phyloP scores from a whole-genome alignment of 2,329 filamentous ascomycete genomes.

The Cladosporium sp. region DNA sequence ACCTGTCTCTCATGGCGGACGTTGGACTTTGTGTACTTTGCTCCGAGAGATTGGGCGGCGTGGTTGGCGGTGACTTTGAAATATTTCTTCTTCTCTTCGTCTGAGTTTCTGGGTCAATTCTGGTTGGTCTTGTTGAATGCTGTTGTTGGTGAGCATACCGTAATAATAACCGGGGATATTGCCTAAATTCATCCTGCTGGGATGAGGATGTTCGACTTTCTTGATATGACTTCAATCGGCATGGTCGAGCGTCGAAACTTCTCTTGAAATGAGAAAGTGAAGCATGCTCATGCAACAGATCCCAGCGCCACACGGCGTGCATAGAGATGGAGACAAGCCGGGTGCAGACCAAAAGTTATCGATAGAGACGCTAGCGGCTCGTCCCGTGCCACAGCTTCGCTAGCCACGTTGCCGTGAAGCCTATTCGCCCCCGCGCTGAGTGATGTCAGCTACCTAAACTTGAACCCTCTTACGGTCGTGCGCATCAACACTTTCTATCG shows the following conservation, averaged over 20 bases:
- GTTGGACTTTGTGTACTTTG: conserved; percentile 40
- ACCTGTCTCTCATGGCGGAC: conserved; percentile 33
- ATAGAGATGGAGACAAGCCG: too few relatives aligned
- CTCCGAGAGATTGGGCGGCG: conserved; percentile 25
- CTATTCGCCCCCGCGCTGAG: neutral
- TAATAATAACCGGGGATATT: conserved; percentile 47
- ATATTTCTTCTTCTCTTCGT: conserved; percentile 46
- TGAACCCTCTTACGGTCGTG: neutral
- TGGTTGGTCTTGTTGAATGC: too few relatives aligned
- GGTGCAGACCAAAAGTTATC: too few relatives aligned
- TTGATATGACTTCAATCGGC: neutral
- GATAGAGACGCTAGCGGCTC: too few relatives aligned
- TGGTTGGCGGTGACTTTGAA: conserved; percentile 43
- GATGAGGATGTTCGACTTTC: neutral
- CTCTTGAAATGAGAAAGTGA: too few relatives aligned
- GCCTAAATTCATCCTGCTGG: conserved; percentile 34
- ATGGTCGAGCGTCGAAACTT: neutral
- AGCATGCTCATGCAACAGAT: too few relatives aligned
- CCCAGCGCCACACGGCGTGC: too few relatives aligned
- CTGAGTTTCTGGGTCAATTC: conserved; percentile 12
- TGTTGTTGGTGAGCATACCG: conserved; percentile 26
- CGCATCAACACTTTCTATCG: too few relatives aligned
- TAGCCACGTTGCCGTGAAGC: too few relatives aligned
- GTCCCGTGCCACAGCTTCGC: too few relatives aligned
- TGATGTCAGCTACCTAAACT: neutral